phyloP scores from a whole-genome alignment of 2,329 filamentous ascomycete genomes.

The Alternaria brassicae region DNA sequence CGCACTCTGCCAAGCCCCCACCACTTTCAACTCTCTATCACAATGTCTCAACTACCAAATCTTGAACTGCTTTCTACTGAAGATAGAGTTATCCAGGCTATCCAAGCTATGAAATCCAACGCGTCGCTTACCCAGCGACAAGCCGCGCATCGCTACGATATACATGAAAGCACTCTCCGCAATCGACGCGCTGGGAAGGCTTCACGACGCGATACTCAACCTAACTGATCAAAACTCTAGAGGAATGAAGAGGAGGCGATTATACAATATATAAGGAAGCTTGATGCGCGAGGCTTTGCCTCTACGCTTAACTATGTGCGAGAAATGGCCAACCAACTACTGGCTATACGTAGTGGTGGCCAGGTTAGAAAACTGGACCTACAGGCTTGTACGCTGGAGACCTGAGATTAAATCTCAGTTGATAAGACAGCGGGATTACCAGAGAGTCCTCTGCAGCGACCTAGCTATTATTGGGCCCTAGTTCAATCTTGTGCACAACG shows the following conservation, averaged over 20 bases:
- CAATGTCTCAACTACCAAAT: slow-evolving; percentile 7
- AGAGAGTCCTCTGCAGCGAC: no score
- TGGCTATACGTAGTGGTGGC: no score
- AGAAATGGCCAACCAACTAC: no score
- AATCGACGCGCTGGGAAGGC: neutral
- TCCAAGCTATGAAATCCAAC: no score
- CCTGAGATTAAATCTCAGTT: no score
- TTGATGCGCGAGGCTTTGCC: no score
- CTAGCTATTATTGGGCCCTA: no score
- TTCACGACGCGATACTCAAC: neutral
- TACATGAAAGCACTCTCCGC: neutral
- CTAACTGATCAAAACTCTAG: neutral
- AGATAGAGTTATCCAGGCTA: slow-evolving; percentile 5
- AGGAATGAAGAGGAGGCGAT: neutral
- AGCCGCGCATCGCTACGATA: neutral
- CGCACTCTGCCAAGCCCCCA: slow-evolving; percentile 5
- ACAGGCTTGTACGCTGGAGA: no score
- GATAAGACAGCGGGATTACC: no score
- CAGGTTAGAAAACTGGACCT: no score
- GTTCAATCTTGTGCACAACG: no score
- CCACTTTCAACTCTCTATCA: neutral
- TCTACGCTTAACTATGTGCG: no score
- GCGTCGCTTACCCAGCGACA: neutral
- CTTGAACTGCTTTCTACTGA: slow-evolving; percentile 4
- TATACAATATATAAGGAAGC: neutral